Conservation (phyloP, 768 basidiomycete genomes). For the Auricularia auricula-judae region DNA sequence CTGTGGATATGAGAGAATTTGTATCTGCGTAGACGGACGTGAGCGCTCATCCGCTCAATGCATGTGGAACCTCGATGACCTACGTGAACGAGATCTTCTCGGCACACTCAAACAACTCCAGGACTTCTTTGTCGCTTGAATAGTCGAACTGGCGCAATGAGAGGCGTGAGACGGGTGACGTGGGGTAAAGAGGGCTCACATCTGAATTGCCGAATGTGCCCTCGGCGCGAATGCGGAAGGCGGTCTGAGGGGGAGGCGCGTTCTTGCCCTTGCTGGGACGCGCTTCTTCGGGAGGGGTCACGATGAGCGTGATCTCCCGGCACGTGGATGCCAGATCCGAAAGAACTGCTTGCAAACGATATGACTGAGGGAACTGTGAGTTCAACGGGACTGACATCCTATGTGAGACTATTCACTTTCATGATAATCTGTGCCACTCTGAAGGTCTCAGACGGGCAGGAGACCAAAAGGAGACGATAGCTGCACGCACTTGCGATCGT, state of each 20-base stretch:
- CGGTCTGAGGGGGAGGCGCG: conserved; percentile 32
- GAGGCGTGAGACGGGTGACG: background rate
- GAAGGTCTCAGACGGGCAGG: conserved; percentile 3
- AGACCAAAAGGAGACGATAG: background rate
- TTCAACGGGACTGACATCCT: background rate
- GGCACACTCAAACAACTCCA: conserved; percentile 81
- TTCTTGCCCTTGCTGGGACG: conserved; percentile 14
- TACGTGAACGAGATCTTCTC: conserved; percentile 62
- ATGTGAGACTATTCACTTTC: conserved; percentile 37
- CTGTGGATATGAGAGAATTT: conserved; percentile 66
- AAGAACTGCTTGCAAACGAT: conserved; percentile 88
- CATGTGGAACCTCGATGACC: conserved; percentile 6
- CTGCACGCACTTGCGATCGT: conserved; percentile 42
- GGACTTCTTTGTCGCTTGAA: conserved; percentile 81
- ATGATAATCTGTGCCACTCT: conserved; percentile 78
- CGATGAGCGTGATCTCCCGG: conserved; percentile 73
- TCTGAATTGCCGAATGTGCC: conserved; percentile 83
- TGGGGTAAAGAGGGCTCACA: conserved; percentile 1
- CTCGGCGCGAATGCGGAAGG: conserved; percentile 69
- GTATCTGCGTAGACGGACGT: conserved; percentile 43
- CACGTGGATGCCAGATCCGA: conserved; percentile 85
- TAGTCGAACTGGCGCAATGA: conserved; percentile 71
- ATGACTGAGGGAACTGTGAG: conserved; percentile 37
- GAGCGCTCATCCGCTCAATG: background rate
- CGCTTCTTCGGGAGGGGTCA: conserved; percentile 41